Evolutionary conservation across 1,139 yeast genomes (phyloP).

Genomic region (Protomyces gravidus): DNA sequence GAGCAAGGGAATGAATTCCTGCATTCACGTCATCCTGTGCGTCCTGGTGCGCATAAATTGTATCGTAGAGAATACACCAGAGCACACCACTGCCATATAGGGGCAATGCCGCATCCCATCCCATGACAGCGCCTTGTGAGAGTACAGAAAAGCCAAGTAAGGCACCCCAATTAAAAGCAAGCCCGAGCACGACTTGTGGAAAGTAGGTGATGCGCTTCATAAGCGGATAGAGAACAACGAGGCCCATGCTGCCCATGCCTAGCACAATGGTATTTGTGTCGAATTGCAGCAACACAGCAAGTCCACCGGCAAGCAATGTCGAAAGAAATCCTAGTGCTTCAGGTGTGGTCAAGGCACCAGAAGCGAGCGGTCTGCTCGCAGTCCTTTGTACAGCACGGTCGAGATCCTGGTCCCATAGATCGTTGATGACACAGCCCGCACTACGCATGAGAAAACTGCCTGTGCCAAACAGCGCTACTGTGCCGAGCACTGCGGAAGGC

Average conservation of each 20-base stretch:
- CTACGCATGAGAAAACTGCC: constrained; percentile 95
- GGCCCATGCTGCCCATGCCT: constrained; percentile 74
- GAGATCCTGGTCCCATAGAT: constrained; percentile 72
- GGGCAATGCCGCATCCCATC: constrained; percentile 69
- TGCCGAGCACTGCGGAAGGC: constrained; percentile 52
- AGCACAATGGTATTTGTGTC: constrained; percentile 71
- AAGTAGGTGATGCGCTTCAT: constrained; percentile 92
- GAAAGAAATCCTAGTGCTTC: constrained; percentile 74
- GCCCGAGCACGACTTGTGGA: constrained; percentile 76
- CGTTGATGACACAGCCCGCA: constrained; percentile 96
- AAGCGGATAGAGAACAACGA: constrained; percentile 82
- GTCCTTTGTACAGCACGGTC: constrained; percentile 87
- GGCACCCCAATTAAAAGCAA: constrained; percentile 94
- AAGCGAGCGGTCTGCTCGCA: constrained; percentile 81
- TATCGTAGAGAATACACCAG: constrained; percentile 96
- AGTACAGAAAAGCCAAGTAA: constrained; percentile 92
- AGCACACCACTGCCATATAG: constrained; percentile 70
- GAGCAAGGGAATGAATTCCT: constrained; percentile 91
- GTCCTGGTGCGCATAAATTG: constrained; percentile 97
- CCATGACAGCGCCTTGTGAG: constrained; percentile 51
- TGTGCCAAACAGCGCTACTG: constrained; percentile 57
- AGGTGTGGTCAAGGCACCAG: constrained; percentile 67
- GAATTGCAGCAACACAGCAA: constrained; percentile 63
- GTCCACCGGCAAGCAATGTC: constrained; percentile 72
- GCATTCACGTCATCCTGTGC: constrained; percentile 79